A percentile compares a stretch with the other conserved stretches of the same genome.
Evolutionary conservation across 2,329 filamentous ascomycete genomes (phyloP).

Genomic region (Cladophialophora psammophila): DNA sequence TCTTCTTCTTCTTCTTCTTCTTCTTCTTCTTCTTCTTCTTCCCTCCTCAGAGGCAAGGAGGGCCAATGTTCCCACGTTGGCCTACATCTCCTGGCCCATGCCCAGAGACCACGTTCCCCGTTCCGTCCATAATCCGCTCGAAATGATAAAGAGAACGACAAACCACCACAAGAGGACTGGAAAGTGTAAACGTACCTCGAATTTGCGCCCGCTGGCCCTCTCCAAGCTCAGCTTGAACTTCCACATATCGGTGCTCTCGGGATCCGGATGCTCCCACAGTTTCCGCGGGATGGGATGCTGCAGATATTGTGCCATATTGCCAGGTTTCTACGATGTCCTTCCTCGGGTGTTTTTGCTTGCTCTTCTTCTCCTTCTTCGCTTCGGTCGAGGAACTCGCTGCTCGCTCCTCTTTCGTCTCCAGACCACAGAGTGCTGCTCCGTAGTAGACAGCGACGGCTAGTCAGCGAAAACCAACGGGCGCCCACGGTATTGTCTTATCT

Average conservation of each 20-base stretch:
- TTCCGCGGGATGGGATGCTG: slow-evolving; percentile 31
- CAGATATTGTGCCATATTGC: neutral
- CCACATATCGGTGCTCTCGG: slow-evolving; percentile 69
- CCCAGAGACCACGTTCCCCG: neutral
- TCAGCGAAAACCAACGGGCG: too few species aligned
- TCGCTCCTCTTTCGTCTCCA: neutral
- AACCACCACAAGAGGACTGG: too few species aligned
- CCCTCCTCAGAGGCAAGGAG: neutral
- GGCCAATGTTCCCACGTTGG: neutral
- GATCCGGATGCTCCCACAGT: slow-evolving; percentile 71
- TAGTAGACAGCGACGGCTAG: too few species aligned
- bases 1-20: neutral
- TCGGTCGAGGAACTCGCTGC: too few species aligned
- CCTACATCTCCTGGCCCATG: neutral
- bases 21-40: neutral
- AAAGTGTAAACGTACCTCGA: slow-evolving; percentile 17
- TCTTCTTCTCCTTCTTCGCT: neutral
- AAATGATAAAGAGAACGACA: too few species aligned
- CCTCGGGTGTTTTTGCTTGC: neutral
- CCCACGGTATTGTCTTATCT: too few species aligned
- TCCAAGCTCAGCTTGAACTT: slow-evolving; percentile 57
- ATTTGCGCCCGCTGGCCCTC: slow-evolving; percentile 20
- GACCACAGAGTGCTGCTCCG: too few species aligned
- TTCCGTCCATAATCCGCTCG: too few species aligned
- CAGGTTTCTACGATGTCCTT: too few species aligned